Evolutionary conservation across 805 yeast genomes (phyloP), one percentile per base, ranked within the genome.

Genomic region (Dipodascopsis tothii): DNA sequence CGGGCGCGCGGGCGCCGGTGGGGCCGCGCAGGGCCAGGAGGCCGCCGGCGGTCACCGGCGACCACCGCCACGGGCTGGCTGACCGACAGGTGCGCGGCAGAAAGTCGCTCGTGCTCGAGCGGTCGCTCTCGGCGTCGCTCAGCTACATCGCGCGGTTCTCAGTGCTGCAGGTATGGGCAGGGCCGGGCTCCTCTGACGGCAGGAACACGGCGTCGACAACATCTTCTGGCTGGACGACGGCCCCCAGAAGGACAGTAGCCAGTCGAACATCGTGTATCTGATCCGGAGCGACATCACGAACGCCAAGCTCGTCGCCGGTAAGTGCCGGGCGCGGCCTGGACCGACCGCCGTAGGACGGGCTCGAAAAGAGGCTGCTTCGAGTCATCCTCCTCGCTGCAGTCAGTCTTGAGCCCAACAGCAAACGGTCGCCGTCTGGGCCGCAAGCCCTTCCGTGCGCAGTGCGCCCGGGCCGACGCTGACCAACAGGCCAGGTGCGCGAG

Each of bases 121-220:
- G 65, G 25, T 55, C 61, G 3, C 56, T 80, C 32, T 67, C 81
- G 2, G 63, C 73, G 0, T 56, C 73, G 9, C 60, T 81, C 44
- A 76, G 81, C 56, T 65, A 65, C 30, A 62, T 80, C 28, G 71
- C 78, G 9, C 75, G 81, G 7, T 80, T 79, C 58, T 70, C 74
- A 43, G 57, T 61, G 5, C 65, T 81, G 23, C 75, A 75, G 53
- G 66, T 48, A 32, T 28, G 34, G 5, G 5, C 17, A 7, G n/a
- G 16, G 3, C 5, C 42, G 14, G 2, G 37, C 6, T n/a, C 21
- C 1, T 25, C 38, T 27, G 5, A 35, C 11, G n/a, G 7, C 33
- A 48, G 52, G 53, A 67, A 32, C 66, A 62, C 32, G 79, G 77
- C 41, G 73, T 81, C 39, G 67, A 65, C 25, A 65, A 64, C 39